phyloP scores from a whole-genome alignment of 768 basidiomycete genomes.

The Panaeolus papilionaceus region DNA sequence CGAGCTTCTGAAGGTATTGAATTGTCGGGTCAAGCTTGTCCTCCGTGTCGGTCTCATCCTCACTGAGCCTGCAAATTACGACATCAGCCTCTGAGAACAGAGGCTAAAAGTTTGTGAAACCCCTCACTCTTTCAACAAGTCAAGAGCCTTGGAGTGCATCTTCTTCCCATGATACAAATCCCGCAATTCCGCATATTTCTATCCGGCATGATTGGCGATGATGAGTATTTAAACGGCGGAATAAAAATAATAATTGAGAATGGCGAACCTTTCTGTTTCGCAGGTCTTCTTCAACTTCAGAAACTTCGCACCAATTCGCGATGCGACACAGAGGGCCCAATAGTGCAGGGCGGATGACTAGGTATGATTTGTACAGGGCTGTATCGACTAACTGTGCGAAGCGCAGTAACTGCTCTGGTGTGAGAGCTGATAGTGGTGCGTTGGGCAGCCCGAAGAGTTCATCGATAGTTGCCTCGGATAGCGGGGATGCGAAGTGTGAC shows the following conservation, averaged over 20 bases:
- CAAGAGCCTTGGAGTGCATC: conserved; percentile 91
- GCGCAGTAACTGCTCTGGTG: conserved; percentile 83
- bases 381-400: conserved; percentile 96
- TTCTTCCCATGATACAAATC: conserved; percentile 94
- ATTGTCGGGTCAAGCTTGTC: conserved; percentile 88
- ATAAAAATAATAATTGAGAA: background rate
- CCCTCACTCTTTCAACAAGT: conserved; percentile 82
- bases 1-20: conserved; percentile 89
- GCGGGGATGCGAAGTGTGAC: conserved; percentile 68
- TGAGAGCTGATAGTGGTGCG: conserved; percentile 70
- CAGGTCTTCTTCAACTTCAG: conserved; percentile 77
- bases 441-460: conserved; percentile 85
- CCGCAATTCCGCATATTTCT: conserved; percentile 93
- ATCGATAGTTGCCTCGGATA: conserved; percentile 74
- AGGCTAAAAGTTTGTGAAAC: background rate
- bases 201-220: background rate
- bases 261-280: conserved; percentile 72
- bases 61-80: conserved; percentile 65
- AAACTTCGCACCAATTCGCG: conserved; percentile 97
- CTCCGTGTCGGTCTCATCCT: conserved; percentile 74
- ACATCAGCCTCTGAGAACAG: conserved; percentile 4
- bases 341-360: conserved; percentile 80
- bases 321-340: conserved; percentile 88
- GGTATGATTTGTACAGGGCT: conserved; percentile 91
- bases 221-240: background rate